Percentiles rank a stretch among this genome's conserved stretches.
Conservation (phyloP, 192 early-diverging fungal genomes). For the Podila epigama region DNA sequence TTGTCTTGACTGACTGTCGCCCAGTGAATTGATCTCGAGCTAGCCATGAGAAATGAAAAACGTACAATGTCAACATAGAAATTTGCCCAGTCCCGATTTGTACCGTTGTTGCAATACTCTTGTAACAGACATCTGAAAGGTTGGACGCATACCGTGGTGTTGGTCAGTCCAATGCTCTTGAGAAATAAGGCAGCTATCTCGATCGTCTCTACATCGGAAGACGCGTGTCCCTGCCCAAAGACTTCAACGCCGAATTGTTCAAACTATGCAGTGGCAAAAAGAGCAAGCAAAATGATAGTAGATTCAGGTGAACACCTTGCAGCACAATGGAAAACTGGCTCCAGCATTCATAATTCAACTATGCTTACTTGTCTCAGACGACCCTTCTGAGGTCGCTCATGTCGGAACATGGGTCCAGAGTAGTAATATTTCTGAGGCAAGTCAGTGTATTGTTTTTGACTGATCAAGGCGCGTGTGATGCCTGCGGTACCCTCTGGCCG, state of each 20-base stretch:
- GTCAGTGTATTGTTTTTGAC: slow-evolving; percentile 49
- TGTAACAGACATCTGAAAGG: no score
- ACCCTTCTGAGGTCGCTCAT: slow-evolving; percentile 75
- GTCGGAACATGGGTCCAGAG: slow-evolving; percentile 72
- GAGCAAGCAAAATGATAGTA: background rate
- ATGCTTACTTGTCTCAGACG: slow-evolving; percentile 60
- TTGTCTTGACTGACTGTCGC: slow-evolving; percentile 43
- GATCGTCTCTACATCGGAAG: slow-evolving; percentile 68
- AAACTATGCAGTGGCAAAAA: slow-evolving; percentile 52
- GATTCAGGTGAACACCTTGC: background rate
- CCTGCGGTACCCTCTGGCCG: slow-evolving; percentile 75
- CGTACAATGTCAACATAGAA: no score
- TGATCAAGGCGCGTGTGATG: slow-evolving; percentile 52
- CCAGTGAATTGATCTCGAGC: slow-evolving; percentile 56
- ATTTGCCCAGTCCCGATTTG: no score
- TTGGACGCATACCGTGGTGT: slow-evolving; percentile 8
- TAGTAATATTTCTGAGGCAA: slow-evolving; percentile 69
- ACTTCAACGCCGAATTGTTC: slow-evolving; percentile 75
- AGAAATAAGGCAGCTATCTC: slow-evolving; percentile 59
- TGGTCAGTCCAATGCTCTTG: slow-evolving; percentile 38
- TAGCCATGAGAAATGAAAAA: slow-evolving; percentile 1
- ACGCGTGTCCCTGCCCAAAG: slow-evolving; percentile 59
- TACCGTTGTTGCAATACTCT: no score
- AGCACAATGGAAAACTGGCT: background rate
- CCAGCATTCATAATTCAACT: background rate